These are phyloP conservation scores for Chytriomyces confervae DNA, from an alignment of 192 early-diverging fungal genomes.

Conservation along the genomic window DNA sequence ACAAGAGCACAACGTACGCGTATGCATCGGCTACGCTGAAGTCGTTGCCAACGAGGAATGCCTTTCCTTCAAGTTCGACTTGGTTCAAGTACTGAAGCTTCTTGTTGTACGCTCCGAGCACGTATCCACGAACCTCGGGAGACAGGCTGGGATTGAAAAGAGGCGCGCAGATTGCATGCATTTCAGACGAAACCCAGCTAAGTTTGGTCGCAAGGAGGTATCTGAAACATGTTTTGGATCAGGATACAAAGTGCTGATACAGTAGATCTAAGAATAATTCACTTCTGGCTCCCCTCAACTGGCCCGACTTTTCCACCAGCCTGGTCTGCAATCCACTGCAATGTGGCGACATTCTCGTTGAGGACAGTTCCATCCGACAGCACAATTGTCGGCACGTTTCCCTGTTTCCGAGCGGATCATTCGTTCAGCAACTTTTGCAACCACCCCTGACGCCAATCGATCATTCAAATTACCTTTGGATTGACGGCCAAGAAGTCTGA, in stretches of 20 bases:
- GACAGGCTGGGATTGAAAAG: constrained; percentile 34
- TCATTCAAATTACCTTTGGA: constrained; percentile 26
- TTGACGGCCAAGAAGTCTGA: constrained; percentile 41
- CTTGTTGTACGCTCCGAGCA: constrained; percentile 6
- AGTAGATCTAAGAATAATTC: no score
- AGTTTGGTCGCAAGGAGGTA: constrained; percentile 47
- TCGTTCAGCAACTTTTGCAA: no score
- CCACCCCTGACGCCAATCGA: no score
- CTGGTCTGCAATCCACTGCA: no score
- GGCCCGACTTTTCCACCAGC: no score
- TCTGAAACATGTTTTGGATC: background rate
- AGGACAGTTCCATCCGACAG: constrained; percentile 35
- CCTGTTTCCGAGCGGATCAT: no score
- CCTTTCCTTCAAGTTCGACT: constrained; percentile 40
- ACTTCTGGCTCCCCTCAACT: no score
- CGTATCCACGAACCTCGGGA: constrained; percentile 18
- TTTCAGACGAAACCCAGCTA: constrained; percentile 32
- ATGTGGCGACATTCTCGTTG: no score
- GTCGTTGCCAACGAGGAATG: constrained; percentile 39
- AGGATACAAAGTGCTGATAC: no score
- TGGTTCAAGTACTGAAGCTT: constrained; percentile 40
- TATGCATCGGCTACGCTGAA: constrained; percentile 45
- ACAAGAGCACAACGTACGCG: constrained; percentile 35
- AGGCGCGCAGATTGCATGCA: constrained; percentile 17
- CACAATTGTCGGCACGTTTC: constrained; percentile 39